phyloP scores from a whole-genome alignment of 2,329 filamentous ascomycete genomes.

The Cordyceps farinosa region DNA sequence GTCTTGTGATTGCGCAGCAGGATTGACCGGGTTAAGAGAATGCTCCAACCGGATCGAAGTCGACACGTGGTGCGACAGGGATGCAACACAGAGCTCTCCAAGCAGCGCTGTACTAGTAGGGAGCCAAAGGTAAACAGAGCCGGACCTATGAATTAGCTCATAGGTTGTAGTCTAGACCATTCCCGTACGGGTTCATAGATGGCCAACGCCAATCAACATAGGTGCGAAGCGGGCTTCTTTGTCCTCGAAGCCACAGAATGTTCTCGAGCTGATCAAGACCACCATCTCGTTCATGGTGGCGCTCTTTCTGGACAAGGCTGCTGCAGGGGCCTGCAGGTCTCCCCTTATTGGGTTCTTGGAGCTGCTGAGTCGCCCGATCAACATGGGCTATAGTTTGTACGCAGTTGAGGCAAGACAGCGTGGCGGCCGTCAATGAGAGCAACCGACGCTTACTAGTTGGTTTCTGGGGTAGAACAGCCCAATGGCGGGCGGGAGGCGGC shows the following conservation, averaged over 20 bases:
- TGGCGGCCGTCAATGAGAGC: neutral
- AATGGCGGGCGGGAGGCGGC: neutral
- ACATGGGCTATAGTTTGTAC: neutral
- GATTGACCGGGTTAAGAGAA: neutral
- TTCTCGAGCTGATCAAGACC: neutral
- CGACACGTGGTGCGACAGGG: slow-evolving; percentile 18
- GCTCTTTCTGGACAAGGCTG: slow-evolving; percentile 1
- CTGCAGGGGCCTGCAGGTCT: slow-evolving; percentile 1
- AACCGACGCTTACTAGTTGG: neutral
- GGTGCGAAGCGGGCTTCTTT: neutral
- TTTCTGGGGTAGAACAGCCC: neutral
- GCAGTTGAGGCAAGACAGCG: neutral
- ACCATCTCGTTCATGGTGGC: neutral
- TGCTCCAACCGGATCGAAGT: slow-evolving; percentile 11
- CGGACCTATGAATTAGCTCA: neutral
- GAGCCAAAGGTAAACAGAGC: neutral
- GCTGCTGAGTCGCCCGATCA: neutral
- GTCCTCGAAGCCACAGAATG: slow-evolving; percentile 10
- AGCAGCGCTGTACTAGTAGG: neutral
- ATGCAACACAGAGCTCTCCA: neutral
- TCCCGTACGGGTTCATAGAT: neutral
- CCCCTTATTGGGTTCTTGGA: neutral
- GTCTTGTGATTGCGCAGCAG: neutral
- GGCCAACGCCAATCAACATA: neutral
- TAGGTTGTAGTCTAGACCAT: neutral